Evolutionary conservation across 192 early-diverging fungal species (phyloP), one percentile per base, ranked within the genome.

Genomic region (Gaertneriomyces semiglobifer): DNA sequence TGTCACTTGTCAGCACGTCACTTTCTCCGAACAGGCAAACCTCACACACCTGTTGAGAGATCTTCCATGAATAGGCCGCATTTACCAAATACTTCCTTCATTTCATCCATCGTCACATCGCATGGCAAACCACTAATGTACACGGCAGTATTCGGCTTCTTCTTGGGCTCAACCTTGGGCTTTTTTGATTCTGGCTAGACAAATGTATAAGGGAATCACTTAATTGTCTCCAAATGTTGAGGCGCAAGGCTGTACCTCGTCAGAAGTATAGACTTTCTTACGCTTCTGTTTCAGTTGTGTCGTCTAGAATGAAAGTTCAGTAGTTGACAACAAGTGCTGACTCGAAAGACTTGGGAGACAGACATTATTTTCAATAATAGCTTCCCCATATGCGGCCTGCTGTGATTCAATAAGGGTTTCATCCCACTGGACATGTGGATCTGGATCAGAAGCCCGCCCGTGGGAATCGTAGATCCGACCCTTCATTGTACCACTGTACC

Each of bases 61-160:
- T 78, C 92, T 67, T 90, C 88, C 85, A 92, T 86, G 40, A 95
- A 83, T 11, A 95, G 79, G 48, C 93, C 93, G 56, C 79, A 91
- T 57, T 89, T 92, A 18, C 76, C 75, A 65, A 95, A 95, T 2
- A 77, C 72, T 14, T 84, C 81, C 25, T 78, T 74, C 44, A 99
- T 70, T 60, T 99, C 94, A 0, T 91, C 88, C 11, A 88, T 75
- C 7, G 91, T 91, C 4, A 84, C 77, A 69, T 97, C 91, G 16
- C 67, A 61, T 10, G 94, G 96, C 43, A 99, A 75, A 16, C 89
- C 88, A 1, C 91, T 86, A 3, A 99, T 81, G 73, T 96, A 99
- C 2, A 97, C 81, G 5, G 90, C 88, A 0, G 89, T 92, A 63
- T 86, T 92, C 25, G 66, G 65, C 41, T 38, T 18, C 46, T 66